Percentiles rank a stretch among this genome's conserved stretches.
phyloP scores from a whole-genome alignment of 352 stramenopile genomes.

The Albugo laibachii region DNA sequence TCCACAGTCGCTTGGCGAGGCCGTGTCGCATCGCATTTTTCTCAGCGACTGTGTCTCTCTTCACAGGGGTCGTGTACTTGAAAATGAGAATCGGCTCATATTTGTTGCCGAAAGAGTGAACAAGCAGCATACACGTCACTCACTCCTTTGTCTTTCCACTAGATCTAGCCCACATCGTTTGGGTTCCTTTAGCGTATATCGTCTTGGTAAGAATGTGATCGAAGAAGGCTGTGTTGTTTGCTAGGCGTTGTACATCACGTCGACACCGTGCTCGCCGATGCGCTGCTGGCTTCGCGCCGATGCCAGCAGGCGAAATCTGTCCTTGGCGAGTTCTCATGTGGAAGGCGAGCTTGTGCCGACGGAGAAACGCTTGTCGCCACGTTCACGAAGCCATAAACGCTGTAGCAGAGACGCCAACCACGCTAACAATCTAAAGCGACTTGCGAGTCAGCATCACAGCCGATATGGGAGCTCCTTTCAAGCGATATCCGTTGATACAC shows the following conservation, averaged over 20 bases:
- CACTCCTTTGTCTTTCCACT: constrained; percentile 11
- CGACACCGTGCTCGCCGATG: constrained; percentile 2
- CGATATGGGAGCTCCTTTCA: too few species aligned
- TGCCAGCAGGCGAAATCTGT: too few species aligned
- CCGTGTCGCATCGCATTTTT: constrained; percentile 6
- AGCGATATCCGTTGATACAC: too few species aligned
- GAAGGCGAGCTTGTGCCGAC: too few species aligned
- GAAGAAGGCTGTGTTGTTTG: constrained; percentile 10
- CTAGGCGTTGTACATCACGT: constrained; percentile 9
- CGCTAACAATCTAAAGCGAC: too few species aligned
- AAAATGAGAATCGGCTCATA: constrained; percentile 11
- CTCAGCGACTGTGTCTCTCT: not conserved
- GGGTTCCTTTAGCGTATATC: constrained; percentile 1
- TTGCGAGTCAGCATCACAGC: too few species aligned
- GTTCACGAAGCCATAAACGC: too few species aligned
- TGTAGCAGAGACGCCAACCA: too few species aligned
- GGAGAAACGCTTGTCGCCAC: too few species aligned
- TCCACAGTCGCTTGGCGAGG: constrained; percentile 8
- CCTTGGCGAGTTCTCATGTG: too few species aligned
- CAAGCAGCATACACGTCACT: constrained; percentile 11
- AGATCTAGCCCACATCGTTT: constrained; percentile 11
- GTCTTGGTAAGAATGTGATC: constrained; percentile 11
- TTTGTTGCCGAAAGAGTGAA: constrained; percentile 9
- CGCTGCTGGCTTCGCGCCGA: too few species aligned
- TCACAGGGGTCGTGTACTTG: constrained; percentile 6